Evolutionary conservation across 805 yeast genomes (phyloP).

Genomic region (Ogataea nonfermentans): DNA sequence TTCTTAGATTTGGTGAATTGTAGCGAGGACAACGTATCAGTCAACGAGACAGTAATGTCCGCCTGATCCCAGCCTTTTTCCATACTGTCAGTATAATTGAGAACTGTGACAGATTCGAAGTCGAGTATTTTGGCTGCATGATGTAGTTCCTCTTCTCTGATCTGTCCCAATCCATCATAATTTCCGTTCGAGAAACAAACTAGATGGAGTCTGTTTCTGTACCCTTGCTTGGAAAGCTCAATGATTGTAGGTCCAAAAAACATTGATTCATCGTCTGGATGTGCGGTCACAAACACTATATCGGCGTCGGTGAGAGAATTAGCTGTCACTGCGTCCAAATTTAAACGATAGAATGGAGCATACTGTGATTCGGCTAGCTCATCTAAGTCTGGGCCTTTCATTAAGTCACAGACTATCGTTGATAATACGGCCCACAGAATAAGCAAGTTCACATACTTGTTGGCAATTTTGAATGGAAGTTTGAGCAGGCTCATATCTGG

Average conservation of each 20-base stretch:
- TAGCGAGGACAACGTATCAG: constrained; percentile 18
- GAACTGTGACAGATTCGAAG: constrained; percentile 40
- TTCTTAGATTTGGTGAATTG: constrained; percentile 24
- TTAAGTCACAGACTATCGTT: constrained; percentile 9
- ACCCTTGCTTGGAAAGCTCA: constrained; percentile 45
- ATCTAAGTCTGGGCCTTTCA: background rate
- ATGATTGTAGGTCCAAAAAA: constrained; percentile 82
- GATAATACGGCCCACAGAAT: constrained; percentile 15
- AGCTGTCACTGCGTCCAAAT: constrained; percentile 19
- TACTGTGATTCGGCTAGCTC: background rate
- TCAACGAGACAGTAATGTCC: constrained; percentile 41
- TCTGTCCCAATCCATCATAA: constrained; percentile 66
- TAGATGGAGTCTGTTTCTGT: constrained; percentile 52
- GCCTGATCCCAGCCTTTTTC: constrained; percentile 55
- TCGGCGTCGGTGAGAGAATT: constrained; percentile 24
- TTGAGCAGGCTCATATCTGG: constrained; percentile 3
- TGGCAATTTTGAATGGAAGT: constrained; percentile 7
- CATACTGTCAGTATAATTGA: constrained; percentile 71
- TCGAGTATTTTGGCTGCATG: constrained; percentile 57
- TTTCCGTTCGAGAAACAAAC: constrained; percentile 79
- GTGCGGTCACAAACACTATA: constrained; percentile 61
- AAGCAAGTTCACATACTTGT: constrained; percentile 5
- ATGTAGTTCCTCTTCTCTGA: constrained; percentile 58
- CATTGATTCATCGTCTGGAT: constrained; percentile 99
- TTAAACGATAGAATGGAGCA: constrained; percentile 21